These are phyloP conservation scores for Aleurites moluccanus DNA, from an alignment of 441 rosid species.

Conservation along the genomic window DNA sequence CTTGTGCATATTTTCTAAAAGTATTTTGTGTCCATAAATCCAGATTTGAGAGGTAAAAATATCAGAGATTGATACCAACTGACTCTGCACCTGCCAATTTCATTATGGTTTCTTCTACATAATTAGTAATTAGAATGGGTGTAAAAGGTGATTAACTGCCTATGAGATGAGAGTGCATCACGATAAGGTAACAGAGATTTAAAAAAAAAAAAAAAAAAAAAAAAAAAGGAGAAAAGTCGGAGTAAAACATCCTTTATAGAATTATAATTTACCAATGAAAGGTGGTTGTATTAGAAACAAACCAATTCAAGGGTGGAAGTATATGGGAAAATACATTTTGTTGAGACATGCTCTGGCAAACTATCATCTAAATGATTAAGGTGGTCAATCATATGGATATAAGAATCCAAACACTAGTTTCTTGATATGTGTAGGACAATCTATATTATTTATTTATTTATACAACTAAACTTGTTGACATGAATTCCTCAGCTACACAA, in stretches of 20 bases:
- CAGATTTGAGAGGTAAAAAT: not conserved
- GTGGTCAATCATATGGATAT: no score
- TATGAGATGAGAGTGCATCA: not conserved
- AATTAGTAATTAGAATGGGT: not conserved
- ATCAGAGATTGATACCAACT: not conserved
- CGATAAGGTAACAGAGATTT: not conserved
- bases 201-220: no score
- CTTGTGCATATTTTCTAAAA: no score
- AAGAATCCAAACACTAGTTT: not conserved
- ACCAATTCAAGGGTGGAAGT: not conserved
- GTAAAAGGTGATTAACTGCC: not conserved
- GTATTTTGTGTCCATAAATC: not conserved
- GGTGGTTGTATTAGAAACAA: not conserved
- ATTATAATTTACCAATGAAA: not conserved
- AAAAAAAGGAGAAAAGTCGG: no score
- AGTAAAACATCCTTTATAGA: not conserved
- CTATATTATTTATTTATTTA: no score
- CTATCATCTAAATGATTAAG: not conserved
- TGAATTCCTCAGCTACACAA: no score
- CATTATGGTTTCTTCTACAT: not conserved
- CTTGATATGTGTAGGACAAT: not conserved
- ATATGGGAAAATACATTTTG: not conserved
- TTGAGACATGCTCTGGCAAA: not conserved
- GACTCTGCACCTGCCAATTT: not conserved
- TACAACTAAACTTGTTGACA: not conserved